Base-by-base conservation (phyloP, 345 rosid genomes). In the Aegle marmelos region DNA sequence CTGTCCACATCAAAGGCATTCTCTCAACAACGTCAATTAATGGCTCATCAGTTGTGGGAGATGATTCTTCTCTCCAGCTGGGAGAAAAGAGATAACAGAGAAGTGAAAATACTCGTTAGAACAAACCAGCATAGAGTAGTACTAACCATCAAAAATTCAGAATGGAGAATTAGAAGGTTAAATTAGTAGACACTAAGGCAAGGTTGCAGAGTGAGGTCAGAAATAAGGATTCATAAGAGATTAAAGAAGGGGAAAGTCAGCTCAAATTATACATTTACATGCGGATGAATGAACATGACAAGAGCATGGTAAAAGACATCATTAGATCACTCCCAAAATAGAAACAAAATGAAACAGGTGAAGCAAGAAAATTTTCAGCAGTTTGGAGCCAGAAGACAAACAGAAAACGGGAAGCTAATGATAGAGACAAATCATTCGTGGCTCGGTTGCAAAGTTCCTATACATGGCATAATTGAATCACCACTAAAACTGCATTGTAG, bases 31-130 rank as follows among this genome's bases (percentile, higher is more conserved):
- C 5, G 33, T 37, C 7, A 0, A 27, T 9, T 41, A 7, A 45
- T 58, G 68, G 25, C 39, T 41, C 69, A 27, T 74, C 77, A 73
- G 11, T 9, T 10, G 13, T 61, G 77, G 27, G 69, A 36, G 39
- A 68, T 6, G 41, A 76, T 68, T 28, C 34, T 54, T 22, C 65
- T 56, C 64, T 76, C 79, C 58, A 76, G 28, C 79, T 76, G 67
- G 39, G 58, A 17, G 66, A 39, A 7, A 21, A 76, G 69, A 25
- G 7, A 39, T 36, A 25, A 16, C 53, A n/a, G 17, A 16, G 21
- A n/a, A 64, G n/a, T 45, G 28, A 9, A 76, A 36, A 36, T 7
- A 24, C 11, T n/a, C 7, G 3, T 65, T 64, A 63, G 48, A 75
- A 33, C 60, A 63, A 75, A 21, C 31, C 21, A 45, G 21, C 22